Percentiles rank a stretch among this genome's conserved stretches.
These are phyloP conservation scores for Prosopis cineraria DNA, from an alignment of 306 rosid species.

Conservation along the genomic window DNA sequence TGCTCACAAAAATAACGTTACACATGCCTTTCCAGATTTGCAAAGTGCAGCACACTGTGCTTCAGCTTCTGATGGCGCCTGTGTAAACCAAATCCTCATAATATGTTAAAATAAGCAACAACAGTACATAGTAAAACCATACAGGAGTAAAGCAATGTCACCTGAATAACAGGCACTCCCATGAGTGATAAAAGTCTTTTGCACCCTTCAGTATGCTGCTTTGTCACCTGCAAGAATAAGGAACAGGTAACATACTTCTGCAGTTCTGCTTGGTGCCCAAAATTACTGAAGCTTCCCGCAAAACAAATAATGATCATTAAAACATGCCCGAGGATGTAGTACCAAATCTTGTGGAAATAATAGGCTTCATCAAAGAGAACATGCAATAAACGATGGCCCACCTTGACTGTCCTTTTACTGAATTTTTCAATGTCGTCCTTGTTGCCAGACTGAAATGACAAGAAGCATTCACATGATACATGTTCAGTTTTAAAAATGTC, in stretches of 20 bases:
- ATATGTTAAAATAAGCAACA: conserved; percentile 18
- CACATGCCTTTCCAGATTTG: conserved; percentile 77
- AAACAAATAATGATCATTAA: not conserved
- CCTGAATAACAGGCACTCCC: conserved; percentile 99
- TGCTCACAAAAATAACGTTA: conserved; percentile 25
- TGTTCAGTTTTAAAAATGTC: not conserved
- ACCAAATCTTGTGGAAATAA: not conserved
- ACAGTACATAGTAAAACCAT: not conserved
- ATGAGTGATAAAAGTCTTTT: conserved; percentile 84
- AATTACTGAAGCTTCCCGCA: not conserved
- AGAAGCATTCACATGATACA: conserved; percentile 32
- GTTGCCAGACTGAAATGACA: conserved; percentile 59
- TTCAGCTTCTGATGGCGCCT: conserved; percentile 99
- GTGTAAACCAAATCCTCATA: conserved; percentile 42
- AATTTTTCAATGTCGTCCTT: conserved; percentile 93
- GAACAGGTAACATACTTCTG: conserved; percentile 7
- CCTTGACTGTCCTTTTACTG: conserved; percentile 98
- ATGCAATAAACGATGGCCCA: conserved; percentile 31
- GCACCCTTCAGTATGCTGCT: conserved; percentile 92
- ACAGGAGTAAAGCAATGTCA: conserved; percentile 37
- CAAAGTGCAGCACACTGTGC: conserved; percentile 98
- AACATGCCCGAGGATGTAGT: not conserved
- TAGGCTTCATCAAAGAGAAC: not conserved
- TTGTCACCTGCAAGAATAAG: conserved; percentile 68
- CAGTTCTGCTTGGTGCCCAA: not conserved